Percentiles rank a stretch among this genome's conserved stretches.
phyloP scores from a whole-genome alignment of 352 stramenopile species.

The Phytophthora pini region DNA sequence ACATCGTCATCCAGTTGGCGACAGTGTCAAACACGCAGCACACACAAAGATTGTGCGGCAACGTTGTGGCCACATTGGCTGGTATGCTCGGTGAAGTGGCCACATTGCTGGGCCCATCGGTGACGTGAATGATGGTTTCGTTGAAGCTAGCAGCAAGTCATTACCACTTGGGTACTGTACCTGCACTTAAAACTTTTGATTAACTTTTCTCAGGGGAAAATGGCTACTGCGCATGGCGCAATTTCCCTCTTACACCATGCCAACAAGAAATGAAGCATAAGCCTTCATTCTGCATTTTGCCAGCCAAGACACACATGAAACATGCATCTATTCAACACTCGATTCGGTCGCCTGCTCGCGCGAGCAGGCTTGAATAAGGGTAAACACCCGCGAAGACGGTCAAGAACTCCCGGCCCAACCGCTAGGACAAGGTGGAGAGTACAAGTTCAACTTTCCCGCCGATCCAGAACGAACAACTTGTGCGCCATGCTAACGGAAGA shows the following conservation, averaged over 20 bases:
- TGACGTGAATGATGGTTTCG: slow-evolving; percentile 1
- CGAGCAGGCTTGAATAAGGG: slow-evolving; percentile 7
- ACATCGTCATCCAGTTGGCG: neutral
- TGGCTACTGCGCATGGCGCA: neutral
- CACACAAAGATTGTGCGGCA: neutral
- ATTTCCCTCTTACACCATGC: neutral
- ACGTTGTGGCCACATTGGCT: neutral
- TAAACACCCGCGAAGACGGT: slow-evolving; percentile 9
- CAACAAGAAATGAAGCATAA: neutral
- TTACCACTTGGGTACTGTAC: neutral
- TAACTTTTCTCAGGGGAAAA: neutral
- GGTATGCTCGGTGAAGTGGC: neutral
- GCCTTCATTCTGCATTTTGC: slow-evolving; percentile 9
- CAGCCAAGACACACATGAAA: slow-evolving; percentile 5
- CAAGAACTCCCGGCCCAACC: neutral
- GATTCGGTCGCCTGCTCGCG: slow-evolving; percentile 5
- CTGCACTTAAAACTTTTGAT: too few relatives aligned
- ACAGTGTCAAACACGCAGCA: neutral
- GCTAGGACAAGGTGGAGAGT: slow-evolving; percentile 5
- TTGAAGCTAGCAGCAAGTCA: neutral
- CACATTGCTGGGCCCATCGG: neutral
- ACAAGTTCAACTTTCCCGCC: slow-evolving; percentile 7
- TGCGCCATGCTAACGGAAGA: neutral
- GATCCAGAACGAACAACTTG: slow-evolving; percentile 1
- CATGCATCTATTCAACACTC: slow-evolving; percentile 14